Base-by-base conservation (phyloP, 1,284 basidiomycete species). In the Pterula multifida region DNA sequence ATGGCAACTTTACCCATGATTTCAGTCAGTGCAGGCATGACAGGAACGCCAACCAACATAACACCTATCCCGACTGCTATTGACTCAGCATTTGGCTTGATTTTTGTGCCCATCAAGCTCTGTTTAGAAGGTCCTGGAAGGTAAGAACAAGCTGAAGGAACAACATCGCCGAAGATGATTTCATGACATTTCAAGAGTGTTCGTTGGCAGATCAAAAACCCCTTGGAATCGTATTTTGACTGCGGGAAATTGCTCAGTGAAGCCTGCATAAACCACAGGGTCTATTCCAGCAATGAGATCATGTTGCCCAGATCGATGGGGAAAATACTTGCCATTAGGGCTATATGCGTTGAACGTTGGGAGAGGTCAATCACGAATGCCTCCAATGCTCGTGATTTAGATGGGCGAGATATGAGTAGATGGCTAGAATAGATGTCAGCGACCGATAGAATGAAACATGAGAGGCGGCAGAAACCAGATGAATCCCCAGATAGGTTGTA, bases 221-320 rank as follows among this genome's bases (percentile, higher is more conserved):
- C 87, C 23, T 75, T 77, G 1, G 92, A 84, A 53, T 82, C 77
- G 44, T 80, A 74, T 36, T 72, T 71, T 12, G 72, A 69, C 2
- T 68, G 63, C 0, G 87, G 77, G n/a, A 96, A 72, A 65, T 97
- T 94, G 55, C 79, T 81, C n/a, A 97, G 72, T 25, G 88, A 81
- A 21, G 92, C 88, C 78, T 97, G 94, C 85, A 97, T 93, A 66
- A 93, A 96, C 92, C 93, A 97, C 48, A 97, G 70, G 0, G 94
- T 96, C 93, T 95, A 61, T 12, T 47, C 39, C 47, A 49, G 52
- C 25, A 46, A 35, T 55, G 57, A 50, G 58, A 62, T 50, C 52
- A 36, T 9, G 25, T 36, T 51, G 52, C 50, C 50, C 46, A 53
- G 49, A 53, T 49, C 54, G 52, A 47, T 53, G 39, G 25, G 4